Evolutionary conservation across 2,329 filamentous ascomycete species (phyloP), one percentile per base, ranked within the genome.

Genomic region (Aspergillus ruber): DNA sequence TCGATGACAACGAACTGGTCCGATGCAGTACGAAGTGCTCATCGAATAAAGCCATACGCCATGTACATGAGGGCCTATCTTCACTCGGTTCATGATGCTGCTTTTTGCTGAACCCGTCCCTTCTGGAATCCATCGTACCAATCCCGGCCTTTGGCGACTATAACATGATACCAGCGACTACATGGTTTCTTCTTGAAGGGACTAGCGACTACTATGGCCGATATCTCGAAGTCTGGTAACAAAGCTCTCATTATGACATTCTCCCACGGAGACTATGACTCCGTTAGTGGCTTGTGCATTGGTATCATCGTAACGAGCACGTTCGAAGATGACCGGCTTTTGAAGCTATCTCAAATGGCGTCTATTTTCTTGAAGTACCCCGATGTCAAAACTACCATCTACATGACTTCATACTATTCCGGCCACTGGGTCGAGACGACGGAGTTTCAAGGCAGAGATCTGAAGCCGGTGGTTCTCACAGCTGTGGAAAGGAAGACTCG

Each of bases 111-210:
- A 48, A n/a, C 51, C 33, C 57, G 57, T 20, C 56, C 55, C 35
- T 56, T 53, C 39, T 63, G 57, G 32, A 68, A 48, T 17, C 57
- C 56, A 9, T 64, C 59, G 18, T 64, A 61, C 63, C 65, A 68
- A 43, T 63, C 54, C 38, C 64, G 58, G 21, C 58, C 57, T 46
- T 63, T 66, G 23, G 60, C 56, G 2, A 55, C 64, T 6, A 68
- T 53, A 12, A 68, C 56, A 27, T 59, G 55, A 35, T 62, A 55
- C 65, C 65, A 68, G 38, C 64, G 57, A 21, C 21, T 21, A 21
- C 21, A 5, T 5, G 4, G 6, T 1, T 21, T 21, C 21, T 21
- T 21, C 6, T 5, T 6, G 5, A 21, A 21, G 21, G 4, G 21
- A 21, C 21, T 21, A 3, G 21, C 4, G 21, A 5, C 21, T 21